These are phyloP conservation scores for Rhizomucor pusillus DNA, from an alignment of 371 early-diverging fungal genomes.

Conservation along the genomic window DNA sequence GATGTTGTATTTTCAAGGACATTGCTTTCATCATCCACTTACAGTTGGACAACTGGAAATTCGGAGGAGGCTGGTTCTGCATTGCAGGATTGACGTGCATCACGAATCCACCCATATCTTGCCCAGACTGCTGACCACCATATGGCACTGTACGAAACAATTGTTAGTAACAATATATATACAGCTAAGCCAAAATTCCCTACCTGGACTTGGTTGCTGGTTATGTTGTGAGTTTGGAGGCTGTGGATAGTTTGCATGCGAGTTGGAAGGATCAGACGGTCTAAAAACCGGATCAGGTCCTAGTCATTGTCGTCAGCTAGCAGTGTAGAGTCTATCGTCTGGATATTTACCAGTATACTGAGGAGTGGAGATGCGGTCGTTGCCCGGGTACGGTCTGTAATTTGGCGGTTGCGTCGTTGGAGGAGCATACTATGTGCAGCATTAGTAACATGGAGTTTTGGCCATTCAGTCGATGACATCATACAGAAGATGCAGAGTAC, in stretches of 20 bases:
- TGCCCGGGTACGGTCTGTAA: conserved; percentile 9
- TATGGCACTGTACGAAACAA: conserved; percentile 5
- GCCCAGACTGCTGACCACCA: conserved; percentile 1
- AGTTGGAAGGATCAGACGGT: conserved; percentile 14
- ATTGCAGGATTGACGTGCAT: conserved; percentile 34
- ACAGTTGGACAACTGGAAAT: conserved; percentile 12
- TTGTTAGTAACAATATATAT: neutral
- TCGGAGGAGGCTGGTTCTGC: conserved; percentile 21
- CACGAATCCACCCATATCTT: neutral
- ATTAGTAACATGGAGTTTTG: no score
- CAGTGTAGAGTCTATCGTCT: neutral
- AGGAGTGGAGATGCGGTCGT: conserved; percentile 14
- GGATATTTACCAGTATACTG: conserved; percentile 14
- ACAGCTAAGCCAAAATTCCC: neutral
- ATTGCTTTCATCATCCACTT: neutral
- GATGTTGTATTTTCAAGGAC: neutral
- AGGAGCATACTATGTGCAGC: conserved; percentile 15
- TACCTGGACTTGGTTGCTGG: conserved; percentile 20
- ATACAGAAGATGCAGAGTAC: neutral
- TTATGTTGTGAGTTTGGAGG: conserved; percentile 23
- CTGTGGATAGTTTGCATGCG: conserved; percentile 22
- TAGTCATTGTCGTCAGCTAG: neutral
- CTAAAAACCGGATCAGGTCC: conserved; percentile 25
- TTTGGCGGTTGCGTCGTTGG: conserved; percentile 10
- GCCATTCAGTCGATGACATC: conserved; percentile 1